phyloP scores from a whole-genome alignment of 129 eudicot species.

The Flaveria bidentis region DNA sequence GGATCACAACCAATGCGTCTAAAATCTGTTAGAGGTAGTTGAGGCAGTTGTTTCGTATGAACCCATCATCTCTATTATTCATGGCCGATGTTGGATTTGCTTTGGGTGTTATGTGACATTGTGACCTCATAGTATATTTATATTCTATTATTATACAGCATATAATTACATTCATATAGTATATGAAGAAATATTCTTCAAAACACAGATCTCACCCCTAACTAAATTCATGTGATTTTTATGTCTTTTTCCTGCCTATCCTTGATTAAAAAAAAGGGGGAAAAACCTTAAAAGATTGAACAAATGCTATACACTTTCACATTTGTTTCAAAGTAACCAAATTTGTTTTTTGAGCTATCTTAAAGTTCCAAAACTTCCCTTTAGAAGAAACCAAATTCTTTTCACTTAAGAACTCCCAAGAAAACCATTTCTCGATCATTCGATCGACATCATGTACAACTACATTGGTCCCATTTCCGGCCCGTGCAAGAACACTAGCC shows the following conservation, averaged over 20 bases:
- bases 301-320: slow-evolving; percentile 20
- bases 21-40: no score
- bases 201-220: slow-evolving; percentile 19
- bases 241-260: slow-evolving; percentile 18
- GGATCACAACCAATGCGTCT: neutral
- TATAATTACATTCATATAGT: slow-evolving; percentile 25
- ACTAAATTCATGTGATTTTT: slow-evolving; percentile 21
- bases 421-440: slow-evolving; percentile 87
- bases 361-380: slow-evolving; percentile 86
- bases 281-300: neutral
- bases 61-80: no score
- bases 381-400: slow-evolving; percentile 80
- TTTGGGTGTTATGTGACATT: neutral
- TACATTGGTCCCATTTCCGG: slow-evolving; percentile 64
- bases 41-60: no score
- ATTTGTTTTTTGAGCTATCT: slow-evolving; percentile 30
- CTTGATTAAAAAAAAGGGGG: neutral
- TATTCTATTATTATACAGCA: neutral
- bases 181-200: slow-evolving; percentile 16
- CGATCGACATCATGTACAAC: slow-evolving; percentile 85
- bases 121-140: neutral
- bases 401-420: slow-evolving; percentile 88
- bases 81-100: no score
- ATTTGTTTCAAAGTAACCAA: slow-evolving; percentile 23
- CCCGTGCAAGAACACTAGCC: slow-evolving; percentile 74